Conservation (phyloP, 306 rosid species). For the Senna tora region DNA sequence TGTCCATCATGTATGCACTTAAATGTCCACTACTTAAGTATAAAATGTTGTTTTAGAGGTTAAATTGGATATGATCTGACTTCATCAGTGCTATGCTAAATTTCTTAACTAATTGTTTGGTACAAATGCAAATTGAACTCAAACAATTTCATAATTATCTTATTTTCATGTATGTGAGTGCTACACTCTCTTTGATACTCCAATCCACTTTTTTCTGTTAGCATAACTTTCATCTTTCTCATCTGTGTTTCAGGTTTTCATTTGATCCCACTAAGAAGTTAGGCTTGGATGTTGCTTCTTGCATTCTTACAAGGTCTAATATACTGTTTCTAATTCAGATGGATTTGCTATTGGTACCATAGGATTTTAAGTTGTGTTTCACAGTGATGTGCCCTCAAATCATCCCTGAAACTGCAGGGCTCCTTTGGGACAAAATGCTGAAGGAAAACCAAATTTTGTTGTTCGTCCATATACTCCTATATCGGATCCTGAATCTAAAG, state of each 20-base stretch:
- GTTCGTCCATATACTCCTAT: constrained; percentile 94
- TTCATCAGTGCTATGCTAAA: neutral
- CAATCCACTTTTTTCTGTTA: neutral
- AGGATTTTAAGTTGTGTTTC: neutral
- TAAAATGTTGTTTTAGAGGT: neutral
- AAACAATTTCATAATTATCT: constrained; percentile 18
- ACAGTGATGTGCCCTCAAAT: constrained; percentile 9
- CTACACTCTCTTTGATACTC: neutral
- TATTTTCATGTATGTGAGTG: constrained; percentile 34
- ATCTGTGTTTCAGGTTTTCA: constrained; percentile 58
- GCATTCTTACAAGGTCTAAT: constrained; percentile 63
- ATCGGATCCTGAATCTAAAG: constrained; percentile 88
- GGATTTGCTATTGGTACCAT: neutral
- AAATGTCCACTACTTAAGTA: neutral
- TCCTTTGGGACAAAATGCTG: constrained; percentile 57
- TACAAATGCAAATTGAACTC: neutral
- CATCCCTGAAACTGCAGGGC: constrained; percentile 51
- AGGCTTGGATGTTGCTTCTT: constrained; percentile 71
- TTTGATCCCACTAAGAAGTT: constrained; percentile 61
- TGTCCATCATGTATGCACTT: neutral
- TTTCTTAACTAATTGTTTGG: neutral
- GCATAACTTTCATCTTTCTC: constrained; percentile 29
- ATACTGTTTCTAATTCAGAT: constrained; percentile 3
- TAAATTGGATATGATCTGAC: neutral
- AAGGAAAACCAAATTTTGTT: constrained; percentile 66